Conservation (phyloP, 2,329 filamentous ascomycete genomes). For the Coniosporium tulheliwenetii region DNA sequence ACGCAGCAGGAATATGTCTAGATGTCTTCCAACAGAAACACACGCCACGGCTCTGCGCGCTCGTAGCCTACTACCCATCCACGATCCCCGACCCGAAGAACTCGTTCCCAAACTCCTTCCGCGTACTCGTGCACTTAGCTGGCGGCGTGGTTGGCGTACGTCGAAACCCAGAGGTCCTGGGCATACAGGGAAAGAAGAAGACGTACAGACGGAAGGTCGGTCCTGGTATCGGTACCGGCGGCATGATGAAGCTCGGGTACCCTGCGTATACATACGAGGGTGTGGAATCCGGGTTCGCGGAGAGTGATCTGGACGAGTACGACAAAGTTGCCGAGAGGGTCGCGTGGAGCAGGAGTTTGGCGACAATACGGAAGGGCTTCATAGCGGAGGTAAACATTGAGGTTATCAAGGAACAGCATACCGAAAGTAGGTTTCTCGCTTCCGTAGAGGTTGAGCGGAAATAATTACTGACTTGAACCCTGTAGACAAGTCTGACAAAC, state of each 20-base stretch:
- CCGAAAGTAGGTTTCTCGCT: conserved; percentile 4
- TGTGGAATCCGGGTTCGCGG: conserved; percentile 51
- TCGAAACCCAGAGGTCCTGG: conserved; percentile 33
- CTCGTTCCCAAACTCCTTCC: conserved; percentile 25
- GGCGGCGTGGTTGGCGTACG: conserved; percentile 29
- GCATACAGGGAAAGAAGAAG: conserved; percentile 31
- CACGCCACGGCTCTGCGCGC: conserved; percentile 39
- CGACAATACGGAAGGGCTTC: conserved; percentile 45
- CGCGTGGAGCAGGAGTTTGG: conserved; percentile 52
- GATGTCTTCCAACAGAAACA: conserved; percentile 40
- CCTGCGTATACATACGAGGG: conserved; percentile 39
- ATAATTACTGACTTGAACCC: conserved; percentile 10
- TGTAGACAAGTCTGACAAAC: conserved; percentile 13
- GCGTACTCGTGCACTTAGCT: conserved; percentile 43
- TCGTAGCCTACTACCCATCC: conserved; percentile 49
- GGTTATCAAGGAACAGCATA: conserved; percentile 23
- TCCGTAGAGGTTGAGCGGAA: neutral
- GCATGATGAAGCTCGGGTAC: conserved; percentile 27
- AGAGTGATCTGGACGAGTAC: conserved; percentile 53
- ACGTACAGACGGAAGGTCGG: conserved; percentile 33
- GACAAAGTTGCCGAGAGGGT: conserved; percentile 47
- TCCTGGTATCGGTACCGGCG: conserved; percentile 33
- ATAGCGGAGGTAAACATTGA: conserved; percentile 29
- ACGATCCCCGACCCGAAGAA: conserved; percentile 36
- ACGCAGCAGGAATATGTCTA: conserved; percentile 43